phyloP scores from a whole-genome alignment of 2,329 filamentous ascomycete species.

The Cladophialophora chaetospira region DNA sequence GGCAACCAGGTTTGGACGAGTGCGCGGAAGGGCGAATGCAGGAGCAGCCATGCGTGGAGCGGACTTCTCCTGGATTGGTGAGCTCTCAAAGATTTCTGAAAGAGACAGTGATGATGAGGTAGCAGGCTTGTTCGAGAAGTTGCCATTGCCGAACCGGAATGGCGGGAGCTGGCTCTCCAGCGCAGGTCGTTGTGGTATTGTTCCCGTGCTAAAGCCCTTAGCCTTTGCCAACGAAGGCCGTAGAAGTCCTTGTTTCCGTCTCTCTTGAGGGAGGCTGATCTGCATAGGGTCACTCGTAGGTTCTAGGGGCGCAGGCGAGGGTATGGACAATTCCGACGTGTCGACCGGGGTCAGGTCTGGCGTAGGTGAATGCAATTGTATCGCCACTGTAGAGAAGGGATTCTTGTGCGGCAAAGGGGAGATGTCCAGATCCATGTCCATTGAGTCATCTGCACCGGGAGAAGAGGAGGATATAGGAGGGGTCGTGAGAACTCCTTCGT shows the following conservation, averaged over 20 bases:
- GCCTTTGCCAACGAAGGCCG: conserved; percentile 73
- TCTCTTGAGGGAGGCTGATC: conserved; percentile 35
- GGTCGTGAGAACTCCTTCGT: conserved; percentile 72
- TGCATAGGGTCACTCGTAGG: conserved; percentile 41
- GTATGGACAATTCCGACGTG: conserved; percentile 39
- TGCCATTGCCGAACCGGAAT: conserved; percentile 74
- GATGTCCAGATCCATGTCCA: conserved; percentile 96
- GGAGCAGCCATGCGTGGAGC: conserved; percentile 38
- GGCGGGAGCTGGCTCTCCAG: conserved; percentile 68
- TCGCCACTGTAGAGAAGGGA: conserved; percentile 60
- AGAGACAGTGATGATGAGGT: conserved; percentile 66
- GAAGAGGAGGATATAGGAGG: conserved; percentile 84
- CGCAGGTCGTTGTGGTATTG: conserved; percentile 61
- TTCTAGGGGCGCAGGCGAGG: conserved; percentile 44
- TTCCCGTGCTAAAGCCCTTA: conserved; percentile 73
- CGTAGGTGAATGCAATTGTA: conserved; percentile 72
- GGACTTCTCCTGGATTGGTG: conserved; percentile 61
- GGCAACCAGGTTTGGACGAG: conserved; percentile 19
- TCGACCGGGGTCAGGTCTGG: conserved; percentile 57
- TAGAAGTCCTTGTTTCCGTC: conserved; percentile 67
- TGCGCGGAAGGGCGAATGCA: conserved; percentile 22
- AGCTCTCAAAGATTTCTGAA: conserved; percentile 78
- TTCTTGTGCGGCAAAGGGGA: conserved; percentile 91
- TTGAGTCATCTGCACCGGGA: conserved; percentile 56
- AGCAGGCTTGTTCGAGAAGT: conserved; percentile 47